Evolutionary conservation across 768 basidiomycete species (phyloP), one percentile per base, ranked within the genome.

Genomic region (Collybia nuda): DNA sequence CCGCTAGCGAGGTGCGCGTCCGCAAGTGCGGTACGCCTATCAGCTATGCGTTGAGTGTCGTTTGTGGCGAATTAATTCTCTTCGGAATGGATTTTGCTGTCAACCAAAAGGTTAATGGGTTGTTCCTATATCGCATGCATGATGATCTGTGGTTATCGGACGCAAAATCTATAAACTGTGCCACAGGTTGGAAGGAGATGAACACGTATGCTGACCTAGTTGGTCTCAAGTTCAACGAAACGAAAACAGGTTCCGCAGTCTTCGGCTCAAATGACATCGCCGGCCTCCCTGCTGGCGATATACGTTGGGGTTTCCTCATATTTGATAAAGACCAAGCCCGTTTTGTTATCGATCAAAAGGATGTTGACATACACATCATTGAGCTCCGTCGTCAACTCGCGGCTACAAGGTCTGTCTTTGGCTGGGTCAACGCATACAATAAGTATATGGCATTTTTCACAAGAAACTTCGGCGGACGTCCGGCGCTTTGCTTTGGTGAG

Each of bases 71-170:
- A 53, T 62, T 60, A 2, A 47, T 76, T 12, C 47, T 77, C 32
- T 78, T 75, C 54, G 65, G 62, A 17, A 75, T 79, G 75, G 76
- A 79, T 56, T 74, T 73, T 50, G 74, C 75, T 6, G 73, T 77
- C 49, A 77, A 77, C 43, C 76, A 74, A 44, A 59, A 57, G 26
- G 68, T 74, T 1, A 48, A 68, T 18, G 75, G 75, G 3, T 54
- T 79, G 9, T 73, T 65, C 56, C 65, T 79, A 14, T 69, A 76
- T 44, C 64, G 74, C 44, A 71, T 76, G 59, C 73, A 77, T 55
- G 75, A 78, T 46, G 76, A 79, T 46, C 57, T 78, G 6, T 78
- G 74, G 74, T 53, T 77, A 15, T 75, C 70, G 70, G 66, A 72
- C 42, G 54, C 67, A 0, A 57, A 70, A 15, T 51, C 65, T 5